Evolutionary conservation across 257 asterid genomes (phyloP).

Genomic region (Asclepias syriaca): DNA sequence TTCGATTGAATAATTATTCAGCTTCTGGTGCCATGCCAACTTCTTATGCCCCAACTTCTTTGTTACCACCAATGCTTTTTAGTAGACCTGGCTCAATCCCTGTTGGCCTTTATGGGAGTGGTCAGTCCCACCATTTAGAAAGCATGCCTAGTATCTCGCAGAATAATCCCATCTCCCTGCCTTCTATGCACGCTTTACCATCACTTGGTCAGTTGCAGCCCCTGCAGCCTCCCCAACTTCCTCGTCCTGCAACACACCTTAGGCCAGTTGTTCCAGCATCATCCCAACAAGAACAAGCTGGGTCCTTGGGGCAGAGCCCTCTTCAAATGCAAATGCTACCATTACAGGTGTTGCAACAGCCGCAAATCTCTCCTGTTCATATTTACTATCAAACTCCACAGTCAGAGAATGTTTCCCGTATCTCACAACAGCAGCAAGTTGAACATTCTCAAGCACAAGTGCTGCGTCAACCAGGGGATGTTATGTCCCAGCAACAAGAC

Average conservation of each 20-base stretch:
- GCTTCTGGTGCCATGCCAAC: constrained; percentile 38
- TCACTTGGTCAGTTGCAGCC: constrained; percentile 72
- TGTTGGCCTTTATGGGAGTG: constrained; percentile 44
- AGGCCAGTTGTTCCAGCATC: constrained; percentile 71
- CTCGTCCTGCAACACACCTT: constrained; percentile 74
- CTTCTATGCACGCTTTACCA: constrained; percentile 46
- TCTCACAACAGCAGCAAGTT: constrained; percentile 37
- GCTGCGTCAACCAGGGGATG: constrained; percentile 37
- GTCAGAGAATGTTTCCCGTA: constrained; percentile 38
- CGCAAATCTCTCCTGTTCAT: constrained; percentile 39
- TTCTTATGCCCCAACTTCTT: constrained; percentile 47
- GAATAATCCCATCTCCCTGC: constrained; percentile 44
- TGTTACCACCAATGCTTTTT: constrained; percentile 51
- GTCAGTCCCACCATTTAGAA: constrained; percentile 56
- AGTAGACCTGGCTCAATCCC: constrained; percentile 59
- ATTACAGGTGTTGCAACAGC: constrained; percentile 37
- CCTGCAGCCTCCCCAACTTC: constrained; percentile 84
- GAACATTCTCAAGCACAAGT: constrained; percentile 36
- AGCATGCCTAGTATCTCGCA: constrained; percentile 42
- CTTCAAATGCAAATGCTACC: constrained; percentile 36
- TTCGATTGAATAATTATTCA: constrained; percentile 26
- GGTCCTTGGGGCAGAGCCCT: constrained; percentile 47
- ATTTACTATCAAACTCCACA: constrained; percentile 48
- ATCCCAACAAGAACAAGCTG: constrained; percentile 65
- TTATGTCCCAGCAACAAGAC: constrained; percentile 58